These are phyloP conservation scores for Mycena floridula DNA, from an alignment of 768 basidiomycete genomes.

Conservation along the genomic window DNA sequence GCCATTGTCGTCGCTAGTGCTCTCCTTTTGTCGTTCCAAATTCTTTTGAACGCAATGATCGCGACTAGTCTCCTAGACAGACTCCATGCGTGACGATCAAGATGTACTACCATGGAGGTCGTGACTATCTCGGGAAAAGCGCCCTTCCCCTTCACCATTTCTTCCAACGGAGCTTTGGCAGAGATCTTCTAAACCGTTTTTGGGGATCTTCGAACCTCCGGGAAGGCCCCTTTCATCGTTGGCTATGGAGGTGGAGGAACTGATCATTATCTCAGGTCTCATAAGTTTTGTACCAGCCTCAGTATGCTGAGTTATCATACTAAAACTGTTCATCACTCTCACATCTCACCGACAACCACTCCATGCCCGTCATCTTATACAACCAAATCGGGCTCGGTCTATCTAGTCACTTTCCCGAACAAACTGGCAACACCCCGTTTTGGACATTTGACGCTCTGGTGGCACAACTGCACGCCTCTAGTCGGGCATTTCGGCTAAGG, in stretches of 20 bases:
- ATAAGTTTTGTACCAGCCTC: too few species aligned
- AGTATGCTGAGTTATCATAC: too few species aligned
- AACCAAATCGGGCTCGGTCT: slow-evolving; percentile 36
- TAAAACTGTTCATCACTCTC: too few species aligned
- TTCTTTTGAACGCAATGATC: too few species aligned
- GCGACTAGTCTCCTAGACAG: too few species aligned
- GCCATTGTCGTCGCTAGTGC: too few species aligned
- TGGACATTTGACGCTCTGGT: slow-evolving; percentile 33
- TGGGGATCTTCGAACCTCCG: not conserved
- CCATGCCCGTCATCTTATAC: slow-evolving; percentile 36
- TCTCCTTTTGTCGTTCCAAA: too few species aligned
- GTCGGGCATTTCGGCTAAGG: too few species aligned
- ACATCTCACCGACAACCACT: slow-evolving; percentile 20
- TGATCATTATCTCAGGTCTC: not conserved
- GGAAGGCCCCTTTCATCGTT: not conserved
- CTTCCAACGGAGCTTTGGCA: not conserved
- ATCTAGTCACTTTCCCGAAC: slow-evolving; percentile 2
- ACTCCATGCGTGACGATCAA: too few species aligned
- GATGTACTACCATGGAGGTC: too few species aligned
- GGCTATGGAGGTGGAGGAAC: not conserved
- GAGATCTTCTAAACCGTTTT: not conserved
- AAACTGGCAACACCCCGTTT: slow-evolving; percentile 25
- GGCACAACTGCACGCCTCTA: slow-evolving; percentile 30
- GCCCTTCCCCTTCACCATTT: not conserved
- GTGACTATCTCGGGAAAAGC: not conserved